A percentile compares a stretch with the other conserved stretches of the same genome.
These are phyloP conservation scores for Peniophora sp. DNA, from an alignment of 1,284 basidiomycete genomes.

Conservation along the genomic window DNA sequence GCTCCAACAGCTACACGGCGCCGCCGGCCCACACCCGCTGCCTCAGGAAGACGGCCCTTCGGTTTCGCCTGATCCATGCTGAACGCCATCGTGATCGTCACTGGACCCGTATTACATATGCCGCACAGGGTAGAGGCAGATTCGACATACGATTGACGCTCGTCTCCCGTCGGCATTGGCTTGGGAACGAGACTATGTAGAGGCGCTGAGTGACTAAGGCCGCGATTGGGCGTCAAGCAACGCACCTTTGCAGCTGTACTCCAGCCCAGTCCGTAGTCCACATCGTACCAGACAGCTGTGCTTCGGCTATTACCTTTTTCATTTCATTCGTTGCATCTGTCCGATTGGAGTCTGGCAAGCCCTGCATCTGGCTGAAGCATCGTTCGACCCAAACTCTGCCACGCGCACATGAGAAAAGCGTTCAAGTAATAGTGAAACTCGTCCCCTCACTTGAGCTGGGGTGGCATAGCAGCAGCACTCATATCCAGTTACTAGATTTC, in stretches of 20 bases:
- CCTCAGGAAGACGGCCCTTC: too few relatives aligned
- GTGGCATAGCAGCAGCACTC: constrained; percentile 18
- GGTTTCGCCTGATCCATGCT: too few relatives aligned
- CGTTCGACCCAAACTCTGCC: constrained; percentile 83
- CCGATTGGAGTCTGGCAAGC: constrained; percentile 50
- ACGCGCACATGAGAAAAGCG: background rate
- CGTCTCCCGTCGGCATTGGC: constrained; percentile 41
- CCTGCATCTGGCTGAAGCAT: constrained; percentile 70
- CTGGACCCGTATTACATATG: background rate
- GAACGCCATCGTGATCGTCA: constrained; percentile 27
- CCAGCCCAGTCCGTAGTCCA: constrained; percentile 87
- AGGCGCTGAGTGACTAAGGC: constrained; percentile 17
- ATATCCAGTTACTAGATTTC: background rate
- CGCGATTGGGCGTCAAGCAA: constrained; percentile 10
- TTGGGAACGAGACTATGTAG: constrained; percentile 57
- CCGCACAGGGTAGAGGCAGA: background rate
- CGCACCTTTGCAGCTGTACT: constrained; percentile 73
- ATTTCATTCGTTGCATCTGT: constrained; percentile 73
- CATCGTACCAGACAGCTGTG: constrained; percentile 70
- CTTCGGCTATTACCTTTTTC: constrained; percentile 81
- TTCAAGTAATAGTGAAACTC: too few relatives aligned
- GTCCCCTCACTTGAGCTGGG: constrained; percentile 29
- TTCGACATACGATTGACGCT: constrained; percentile 61
- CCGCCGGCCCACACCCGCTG: too few relatives aligned
- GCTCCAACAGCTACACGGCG: too few relatives aligned